A percentile compares a stretch with the other conserved stretches of the same genome.
Conservation (phyloP, 116 monocot species). For the Zostera marina region DNA sequence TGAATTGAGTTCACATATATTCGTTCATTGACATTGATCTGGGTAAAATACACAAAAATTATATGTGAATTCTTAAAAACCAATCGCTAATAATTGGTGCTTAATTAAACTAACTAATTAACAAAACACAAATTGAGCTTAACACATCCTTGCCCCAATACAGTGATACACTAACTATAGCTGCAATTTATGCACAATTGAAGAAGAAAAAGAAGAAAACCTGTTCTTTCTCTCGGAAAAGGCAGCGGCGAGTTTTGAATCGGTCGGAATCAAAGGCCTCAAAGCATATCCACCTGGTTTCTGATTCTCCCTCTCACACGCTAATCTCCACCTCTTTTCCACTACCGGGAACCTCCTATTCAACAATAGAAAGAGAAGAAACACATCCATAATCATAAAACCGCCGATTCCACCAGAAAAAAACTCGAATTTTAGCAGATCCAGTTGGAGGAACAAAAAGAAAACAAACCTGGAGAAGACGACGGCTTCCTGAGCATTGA, state of each 20-base stretch:
- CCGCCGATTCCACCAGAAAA: not conserved
- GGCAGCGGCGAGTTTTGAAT: constrained; percentile 53
- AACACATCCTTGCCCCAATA: too few relatives aligned
- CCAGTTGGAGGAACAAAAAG: not conserved
- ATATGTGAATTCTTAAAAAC: too few relatives aligned
- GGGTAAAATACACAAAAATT: too few relatives aligned
- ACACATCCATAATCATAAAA: not conserved
- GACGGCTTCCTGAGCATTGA: constrained; percentile 50
- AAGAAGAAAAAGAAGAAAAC: constrained; percentile 11
- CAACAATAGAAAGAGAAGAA: not conserved
- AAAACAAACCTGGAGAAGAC: constrained; percentile 66
- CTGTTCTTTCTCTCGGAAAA: constrained; percentile 50
- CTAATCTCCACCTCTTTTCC: constrained; percentile 75
- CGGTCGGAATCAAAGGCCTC: constrained; percentile 33
- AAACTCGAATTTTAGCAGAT: not conserved
- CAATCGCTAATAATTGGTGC: too few relatives aligned
- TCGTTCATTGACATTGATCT: too few relatives aligned
- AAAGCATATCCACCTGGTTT: not conserved
- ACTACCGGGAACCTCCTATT: constrained; percentile 83
- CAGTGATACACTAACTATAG: too few relatives aligned
- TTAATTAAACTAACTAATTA: too few relatives aligned
- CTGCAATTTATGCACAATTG: not conserved
- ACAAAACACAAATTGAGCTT: too few relatives aligned
- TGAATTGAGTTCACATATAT: too few relatives aligned
- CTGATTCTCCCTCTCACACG: constrained; percentile 35